Conservation (phyloP, 441 rosid genomes). For the Aleurites moluccanus region DNA sequence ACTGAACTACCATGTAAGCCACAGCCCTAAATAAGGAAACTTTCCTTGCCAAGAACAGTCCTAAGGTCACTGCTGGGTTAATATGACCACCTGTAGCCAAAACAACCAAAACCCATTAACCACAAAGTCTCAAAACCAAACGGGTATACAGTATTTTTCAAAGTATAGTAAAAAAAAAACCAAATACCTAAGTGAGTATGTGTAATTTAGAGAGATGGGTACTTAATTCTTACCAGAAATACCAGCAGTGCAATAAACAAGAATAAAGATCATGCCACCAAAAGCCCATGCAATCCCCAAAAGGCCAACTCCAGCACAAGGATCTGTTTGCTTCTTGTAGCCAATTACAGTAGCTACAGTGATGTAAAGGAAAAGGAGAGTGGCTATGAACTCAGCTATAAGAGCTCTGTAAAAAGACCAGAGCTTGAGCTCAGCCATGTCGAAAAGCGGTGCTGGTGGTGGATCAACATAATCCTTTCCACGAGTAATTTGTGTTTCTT, state of each 20-base stretch:
- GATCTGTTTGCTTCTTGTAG: constrained; percentile 48
- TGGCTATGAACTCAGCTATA: constrained; percentile 81
- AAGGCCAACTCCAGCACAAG: constrained; percentile 73
- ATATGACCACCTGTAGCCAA: constrained; percentile 71
- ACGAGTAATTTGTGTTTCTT: constrained; percentile 38
- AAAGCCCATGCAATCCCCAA: constrained; percentile 91
- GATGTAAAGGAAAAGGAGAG: constrained; percentile 75
- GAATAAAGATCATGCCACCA: constrained; percentile 84
- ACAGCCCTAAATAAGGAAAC: constrained; percentile 65
- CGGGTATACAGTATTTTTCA: not conserved
- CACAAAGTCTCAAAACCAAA: not conserved
- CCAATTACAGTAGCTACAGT: constrained; percentile 75
- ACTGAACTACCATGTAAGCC: constrained; percentile 76
- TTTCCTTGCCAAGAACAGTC: constrained; percentile 72
- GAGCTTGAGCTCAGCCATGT: constrained; percentile 50
- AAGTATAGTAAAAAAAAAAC: not conserved
- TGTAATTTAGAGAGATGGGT: not conserved
- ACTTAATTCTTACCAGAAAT: constrained; percentile 44
- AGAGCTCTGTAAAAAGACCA: constrained; percentile 90
- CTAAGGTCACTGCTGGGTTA: constrained; percentile 88
- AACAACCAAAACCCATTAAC: constrained; percentile 12
- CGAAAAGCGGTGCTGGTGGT: constrained; percentile 70
- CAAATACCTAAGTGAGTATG: not conserved
- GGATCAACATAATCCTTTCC: constrained; percentile 81
- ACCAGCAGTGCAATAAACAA: constrained; percentile 90